Evolutionary conservation across 73 alveolate genomes (phyloP).

Genomic region (Tetrahymena elliotti): DNA sequence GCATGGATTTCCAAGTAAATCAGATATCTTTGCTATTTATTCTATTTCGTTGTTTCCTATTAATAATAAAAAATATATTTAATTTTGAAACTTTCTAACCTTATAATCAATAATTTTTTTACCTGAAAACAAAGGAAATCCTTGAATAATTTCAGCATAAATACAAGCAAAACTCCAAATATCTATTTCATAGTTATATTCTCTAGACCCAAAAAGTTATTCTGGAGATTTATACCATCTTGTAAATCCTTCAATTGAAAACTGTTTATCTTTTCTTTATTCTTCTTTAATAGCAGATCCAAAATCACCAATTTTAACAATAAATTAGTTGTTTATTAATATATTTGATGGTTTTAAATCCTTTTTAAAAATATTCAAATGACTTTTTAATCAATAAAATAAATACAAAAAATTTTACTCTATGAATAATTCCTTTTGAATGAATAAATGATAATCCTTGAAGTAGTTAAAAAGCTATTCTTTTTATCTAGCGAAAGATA

Average conservation of each 20-base stretch:
- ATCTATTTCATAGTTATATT: not conserved
- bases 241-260: not conserved
- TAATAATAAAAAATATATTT: not conserved
- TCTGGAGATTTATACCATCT: not conserved
- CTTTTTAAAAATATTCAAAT: not conserved
- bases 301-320: not conserved
- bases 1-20: not conserved
- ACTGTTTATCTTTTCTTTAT: not conserved
- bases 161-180: not conserved
- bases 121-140: not conserved
- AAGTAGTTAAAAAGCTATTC: not conserved
- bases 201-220: not conserved
- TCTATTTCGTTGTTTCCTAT: not conserved
- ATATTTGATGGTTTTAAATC: not conserved
- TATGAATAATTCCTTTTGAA: not conserved
- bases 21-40: not conserved
- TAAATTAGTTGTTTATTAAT: not conserved
- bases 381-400: not conserved
- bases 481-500: not conserved
- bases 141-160: not conserved
- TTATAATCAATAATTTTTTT: no score
- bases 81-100: no score
- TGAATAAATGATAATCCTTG: not conserved
- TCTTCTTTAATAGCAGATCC: not conserved
- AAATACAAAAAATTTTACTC: not conserved